A percentile compares a stretch with the other conserved stretches of the same genome.
phyloP scores from a whole-genome alignment of 306 rosid genomes.

The Quercus mongolica region DNA sequence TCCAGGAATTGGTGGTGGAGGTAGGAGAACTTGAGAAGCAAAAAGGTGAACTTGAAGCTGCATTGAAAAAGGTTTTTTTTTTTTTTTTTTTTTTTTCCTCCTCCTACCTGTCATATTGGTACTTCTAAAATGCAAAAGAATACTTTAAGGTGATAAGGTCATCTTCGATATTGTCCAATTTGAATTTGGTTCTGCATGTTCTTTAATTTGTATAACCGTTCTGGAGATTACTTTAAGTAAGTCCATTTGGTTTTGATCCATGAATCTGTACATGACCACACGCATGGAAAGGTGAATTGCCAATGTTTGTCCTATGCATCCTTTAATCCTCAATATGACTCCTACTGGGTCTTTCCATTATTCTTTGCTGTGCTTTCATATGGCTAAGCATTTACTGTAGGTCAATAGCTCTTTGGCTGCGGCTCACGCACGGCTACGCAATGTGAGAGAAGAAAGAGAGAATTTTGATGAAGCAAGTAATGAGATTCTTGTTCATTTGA shows the following conservation, averaged over 20 bases:
- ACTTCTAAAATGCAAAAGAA: neutral
- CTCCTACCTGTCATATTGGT: neutral
- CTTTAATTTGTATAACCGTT: neutral
- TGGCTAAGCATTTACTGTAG: conserved; percentile 35
- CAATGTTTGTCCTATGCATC: neutral
- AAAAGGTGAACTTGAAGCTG: conserved; percentile 69
- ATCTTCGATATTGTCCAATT: neutral
- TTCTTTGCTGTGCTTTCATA: conserved; percentile 9
- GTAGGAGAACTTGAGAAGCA: conserved; percentile 69
- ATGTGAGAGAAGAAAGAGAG: conserved; percentile 84
- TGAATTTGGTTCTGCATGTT: neutral
- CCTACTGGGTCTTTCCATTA: conserved; percentile 1
- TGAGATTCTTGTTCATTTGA: conserved; percentile 64
- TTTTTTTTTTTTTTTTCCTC: neutral
- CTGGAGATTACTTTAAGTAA: neutral
- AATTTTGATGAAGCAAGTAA: conserved; percentile 85
- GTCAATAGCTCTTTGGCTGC: conserved; percentile 51
- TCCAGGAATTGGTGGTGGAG: conserved; percentile 70
- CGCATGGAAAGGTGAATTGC: neutral
- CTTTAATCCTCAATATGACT: conserved; percentile 14
- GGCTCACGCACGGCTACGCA: conserved; percentile 61
- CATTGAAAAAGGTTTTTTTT: conserved; percentile 58
- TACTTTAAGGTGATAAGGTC: neutral
- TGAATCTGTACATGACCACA: neutral
- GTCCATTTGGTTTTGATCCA: neutral